phyloP scores from a whole-genome alignment of 306 rosid species.

The Malus sieversii region DNA sequence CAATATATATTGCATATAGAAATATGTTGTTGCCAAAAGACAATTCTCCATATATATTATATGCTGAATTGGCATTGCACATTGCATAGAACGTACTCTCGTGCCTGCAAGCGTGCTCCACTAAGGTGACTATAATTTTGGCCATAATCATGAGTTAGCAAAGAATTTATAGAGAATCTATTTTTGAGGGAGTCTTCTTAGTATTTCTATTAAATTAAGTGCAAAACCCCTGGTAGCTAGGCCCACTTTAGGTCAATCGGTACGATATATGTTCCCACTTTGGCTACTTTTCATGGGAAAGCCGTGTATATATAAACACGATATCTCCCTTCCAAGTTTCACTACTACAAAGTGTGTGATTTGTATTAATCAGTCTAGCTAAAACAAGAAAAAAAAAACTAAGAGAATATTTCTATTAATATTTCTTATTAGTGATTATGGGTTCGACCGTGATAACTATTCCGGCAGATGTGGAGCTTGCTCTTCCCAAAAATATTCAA shows the following conservation, averaged over 20 bases:
- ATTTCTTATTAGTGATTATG: not conserved
- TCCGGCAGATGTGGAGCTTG: constrained; percentile 17
- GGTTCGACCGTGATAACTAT: constrained; percentile 45
- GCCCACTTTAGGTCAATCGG: not conserved
- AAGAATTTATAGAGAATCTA: no score
- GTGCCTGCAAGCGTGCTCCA: constrained; percentile 55
- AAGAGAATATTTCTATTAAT: not conserved
- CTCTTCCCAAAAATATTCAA: not conserved
- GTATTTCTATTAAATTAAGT: not conserved
- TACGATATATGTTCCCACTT: constrained; percentile 10
- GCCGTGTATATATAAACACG: constrained; percentile 22
- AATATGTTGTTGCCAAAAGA: constrained; percentile 15
- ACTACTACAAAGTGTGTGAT: not conserved
- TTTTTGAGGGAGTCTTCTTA: no score
- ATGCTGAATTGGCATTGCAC: not conserved
- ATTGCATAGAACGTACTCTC: not conserved
- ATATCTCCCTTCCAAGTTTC: constrained; percentile 5
- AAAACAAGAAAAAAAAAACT: not conserved
- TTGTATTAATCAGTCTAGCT: not conserved
- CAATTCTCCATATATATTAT: not conserved
- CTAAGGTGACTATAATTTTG: constrained; percentile 28
- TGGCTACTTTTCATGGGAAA: constrained; percentile 1
- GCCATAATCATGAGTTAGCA: no score
- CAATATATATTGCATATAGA: not conserved
- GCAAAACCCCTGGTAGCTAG: not conserved